Percentiles rank a stretch among this genome's conserved stretches.
These are phyloP conservation scores for Melampsora larici-populina DNA, from an alignment of 1,284 basidiomycete species.

Conservation along the genomic window DNA sequence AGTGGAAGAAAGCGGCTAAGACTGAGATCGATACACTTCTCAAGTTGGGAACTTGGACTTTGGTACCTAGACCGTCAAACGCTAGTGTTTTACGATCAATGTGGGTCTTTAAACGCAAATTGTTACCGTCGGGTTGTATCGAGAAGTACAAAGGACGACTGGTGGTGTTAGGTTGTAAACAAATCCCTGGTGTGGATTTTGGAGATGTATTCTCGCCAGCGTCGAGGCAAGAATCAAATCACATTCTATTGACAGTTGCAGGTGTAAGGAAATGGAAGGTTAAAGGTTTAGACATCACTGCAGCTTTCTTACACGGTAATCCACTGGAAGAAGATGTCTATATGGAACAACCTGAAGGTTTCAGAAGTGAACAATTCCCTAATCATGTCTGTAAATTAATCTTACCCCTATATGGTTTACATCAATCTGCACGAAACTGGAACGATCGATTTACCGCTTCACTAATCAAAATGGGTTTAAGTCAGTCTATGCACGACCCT, in stretches of 20 bases:
- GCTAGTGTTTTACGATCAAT: too few relatives aligned
- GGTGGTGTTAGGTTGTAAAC: not conserved
- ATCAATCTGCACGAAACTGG: not conserved
- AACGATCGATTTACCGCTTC: not conserved
- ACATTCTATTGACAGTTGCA: not conserved
- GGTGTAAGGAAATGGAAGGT: not conserved
- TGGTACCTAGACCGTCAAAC: too few relatives aligned
- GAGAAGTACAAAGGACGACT: not conserved
- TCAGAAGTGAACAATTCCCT: not conserved
- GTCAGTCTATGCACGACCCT: not conserved
- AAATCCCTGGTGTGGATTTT: not conserved
- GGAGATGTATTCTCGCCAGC: not conserved
- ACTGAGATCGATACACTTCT: too few relatives aligned
- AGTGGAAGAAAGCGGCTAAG: too few relatives aligned
- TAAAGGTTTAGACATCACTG: not conserved
- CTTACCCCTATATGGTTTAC: not conserved
- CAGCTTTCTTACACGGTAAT: too few relatives aligned
- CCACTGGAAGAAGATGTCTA: not conserved
- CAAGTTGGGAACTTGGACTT: too few relatives aligned
- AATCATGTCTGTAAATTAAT: constrained; percentile 1
- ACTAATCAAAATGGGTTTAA: not conserved
- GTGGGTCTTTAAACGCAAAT: not conserved
- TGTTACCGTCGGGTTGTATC: not conserved
- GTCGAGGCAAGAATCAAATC: not conserved
- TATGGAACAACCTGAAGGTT: constrained; percentile 16